Evolutionary conservation across 2,329 filamentous ascomycete genomes (phyloP), one percentile per base, ranked within the genome.

Genomic region (Meredithiella fracta): DNA sequence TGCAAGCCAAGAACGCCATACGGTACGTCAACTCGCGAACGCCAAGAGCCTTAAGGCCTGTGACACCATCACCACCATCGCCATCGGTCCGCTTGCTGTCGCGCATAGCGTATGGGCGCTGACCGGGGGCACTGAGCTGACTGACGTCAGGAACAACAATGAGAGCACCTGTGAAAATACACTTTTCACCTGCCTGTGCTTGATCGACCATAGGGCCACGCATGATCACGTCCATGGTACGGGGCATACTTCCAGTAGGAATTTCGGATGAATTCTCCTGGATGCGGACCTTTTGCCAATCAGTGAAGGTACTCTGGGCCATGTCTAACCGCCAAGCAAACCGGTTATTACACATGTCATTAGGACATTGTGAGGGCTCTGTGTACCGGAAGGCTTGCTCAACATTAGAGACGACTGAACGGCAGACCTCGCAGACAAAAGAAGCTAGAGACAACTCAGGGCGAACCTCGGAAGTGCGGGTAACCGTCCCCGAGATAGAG

Each of bases 211-310:
- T 96, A 67, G 98, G 92, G 64, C 92, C 92, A 59, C 92, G 83
- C 34, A 98, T 70, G 62, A 98, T 96, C 44, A 98, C 85, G 64
- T 98, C 92, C 80, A 98, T 92, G 2, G 92, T 98, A 59, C 92
- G 80, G 23, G 92, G 92, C 92, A 98, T 98, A 70, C 90, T 96
- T 55, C 92, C 92, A 0, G 92, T 98, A 0, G 92, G 92, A 38
- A 98, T 98, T 67, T 98, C 92, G 3, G 91, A 91, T 62, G 89
- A 95, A 72, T 97, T 98, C 69, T 98, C 92, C 69, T 98, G 92
- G 60, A 97, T 88, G 60, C 94, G 86, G 23, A 97, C 89, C 68
- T 97, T 97, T 67, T 98, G 92, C 92, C 92, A 98, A 70, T 98
- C 92, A 60, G 98, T 86, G 66, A 98, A 98, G 0, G 90, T 97